Percentiles rank a stretch among this genome's conserved stretches.
phyloP scores from a whole-genome alignment of 495 filamentous ascomycete species.

The Zalerion maritima region DNA sequence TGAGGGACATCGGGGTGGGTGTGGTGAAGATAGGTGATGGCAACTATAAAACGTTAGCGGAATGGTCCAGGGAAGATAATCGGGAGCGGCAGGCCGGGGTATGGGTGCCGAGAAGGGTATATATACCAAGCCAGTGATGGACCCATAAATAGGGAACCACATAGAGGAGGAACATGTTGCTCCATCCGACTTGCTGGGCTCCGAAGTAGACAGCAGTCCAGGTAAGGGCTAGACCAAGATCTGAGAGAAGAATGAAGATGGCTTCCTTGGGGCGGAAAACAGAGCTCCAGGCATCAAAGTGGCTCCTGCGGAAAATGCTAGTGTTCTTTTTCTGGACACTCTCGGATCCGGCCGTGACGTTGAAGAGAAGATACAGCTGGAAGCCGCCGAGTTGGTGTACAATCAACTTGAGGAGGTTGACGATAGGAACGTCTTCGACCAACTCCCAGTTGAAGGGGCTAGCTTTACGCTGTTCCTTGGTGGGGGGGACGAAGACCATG shows the following conservation, averaged over 20 bases:
- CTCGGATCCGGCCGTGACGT: slow-evolving; percentile 36
- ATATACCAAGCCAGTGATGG: slow-evolving; percentile 46
- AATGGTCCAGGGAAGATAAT: too few relatives aligned
- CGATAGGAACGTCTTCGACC: slow-evolving; percentile 42
- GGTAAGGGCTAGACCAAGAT: slow-evolving; percentile 39
- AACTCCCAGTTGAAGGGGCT: slow-evolving; percentile 28
- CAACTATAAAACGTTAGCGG: slow-evolving; percentile 25
- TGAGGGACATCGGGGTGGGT: slow-evolving; percentile 45
- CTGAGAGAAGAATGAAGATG: slow-evolving; percentile 40
- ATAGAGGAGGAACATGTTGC: slow-evolving; percentile 37
- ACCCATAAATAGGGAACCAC: slow-evolving; percentile 44
- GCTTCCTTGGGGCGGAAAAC: slow-evolving; percentile 47
- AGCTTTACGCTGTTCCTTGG: slow-evolving; percentile 17
- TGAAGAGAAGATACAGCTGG: slow-evolving; percentile 40
- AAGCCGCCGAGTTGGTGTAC: slow-evolving; percentile 42
- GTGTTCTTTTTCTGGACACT: slow-evolving; percentile 36
- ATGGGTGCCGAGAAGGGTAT: too few relatives aligned
- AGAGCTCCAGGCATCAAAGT: slow-evolving; percentile 24
- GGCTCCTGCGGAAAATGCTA: slow-evolving; percentile 45
- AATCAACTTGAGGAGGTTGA: slow-evolving; percentile 30
- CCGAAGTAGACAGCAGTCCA: slow-evolving; percentile 28
- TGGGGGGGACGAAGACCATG: slow-evolving; percentile 42
- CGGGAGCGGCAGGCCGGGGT: too few relatives aligned
- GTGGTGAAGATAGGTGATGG: slow-evolving; percentile 52
- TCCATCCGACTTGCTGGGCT: slow-evolving; percentile 30